These are phyloP conservation scores for Maudiozyma turicensis DNA, from an alignment of 805 yeast genomes.

Conservation along the genomic window DNA sequence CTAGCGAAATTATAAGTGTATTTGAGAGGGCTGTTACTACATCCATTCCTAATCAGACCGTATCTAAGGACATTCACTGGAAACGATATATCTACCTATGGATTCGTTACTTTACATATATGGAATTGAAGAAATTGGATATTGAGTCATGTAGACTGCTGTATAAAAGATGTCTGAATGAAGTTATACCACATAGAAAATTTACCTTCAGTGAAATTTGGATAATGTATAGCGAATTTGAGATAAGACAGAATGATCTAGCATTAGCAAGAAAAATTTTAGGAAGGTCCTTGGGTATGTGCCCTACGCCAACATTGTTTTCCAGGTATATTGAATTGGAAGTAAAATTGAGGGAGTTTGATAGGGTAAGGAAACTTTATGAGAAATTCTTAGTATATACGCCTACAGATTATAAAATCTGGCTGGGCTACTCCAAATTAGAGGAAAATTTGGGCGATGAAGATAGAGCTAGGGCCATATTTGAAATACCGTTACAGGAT, in stretches of 20 bases:
- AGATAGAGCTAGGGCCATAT: constrained; percentile 58
- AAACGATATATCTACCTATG: constrained; percentile 59
- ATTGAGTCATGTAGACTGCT: constrained; percentile 37
- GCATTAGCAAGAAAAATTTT: constrained; percentile 52
- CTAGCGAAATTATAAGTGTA: constrained; percentile 5
- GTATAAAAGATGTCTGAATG: constrained; percentile 40
- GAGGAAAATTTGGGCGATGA: constrained; percentile 61
- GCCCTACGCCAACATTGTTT: constrained; percentile 51
- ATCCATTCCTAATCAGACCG: constrained; percentile 18
- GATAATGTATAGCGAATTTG: constrained; percentile 63
- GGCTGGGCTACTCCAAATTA: constrained; percentile 59
- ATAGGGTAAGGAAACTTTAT: constrained; percentile 63
- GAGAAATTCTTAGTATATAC: constrained; percentile 40
- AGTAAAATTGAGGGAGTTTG: constrained; percentile 61
- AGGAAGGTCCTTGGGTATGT: constrained; percentile 63
- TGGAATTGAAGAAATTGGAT: constrained; percentile 42
- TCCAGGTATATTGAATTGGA: constrained; percentile 62
- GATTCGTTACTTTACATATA: constrained; percentile 54
- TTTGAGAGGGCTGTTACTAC: constrained; percentile 13
- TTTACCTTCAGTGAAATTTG: constrained; percentile 70
- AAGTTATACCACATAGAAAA: constrained; percentile 42
- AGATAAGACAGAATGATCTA: constrained; percentile 50
- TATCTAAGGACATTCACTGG: constrained; percentile 45
- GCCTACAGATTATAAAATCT: constrained; percentile 26
- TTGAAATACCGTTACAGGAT: constrained; percentile 37